Conservation (phyloP, 2,329 filamentous ascomycete species). For the Aspergillus fumigatiaffinis region DNA sequence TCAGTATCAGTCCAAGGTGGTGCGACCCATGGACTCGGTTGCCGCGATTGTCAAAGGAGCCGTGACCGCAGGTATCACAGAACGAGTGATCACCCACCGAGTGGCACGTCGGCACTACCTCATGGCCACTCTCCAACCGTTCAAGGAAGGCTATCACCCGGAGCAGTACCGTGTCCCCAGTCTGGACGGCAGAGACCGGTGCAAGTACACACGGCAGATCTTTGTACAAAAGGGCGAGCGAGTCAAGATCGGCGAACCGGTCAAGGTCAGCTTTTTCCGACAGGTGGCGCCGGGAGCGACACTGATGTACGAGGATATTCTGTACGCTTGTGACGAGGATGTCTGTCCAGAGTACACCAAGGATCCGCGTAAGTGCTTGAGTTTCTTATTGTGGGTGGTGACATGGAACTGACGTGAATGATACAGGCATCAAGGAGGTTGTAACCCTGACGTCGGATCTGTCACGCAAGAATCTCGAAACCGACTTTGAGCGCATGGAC, state of each 20-base stretch:
- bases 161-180: slow-evolving; percentile 97
- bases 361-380: slow-evolving; percentile 79
- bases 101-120: slow-evolving; percentile 97
- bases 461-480: slow-evolving; percentile 96
- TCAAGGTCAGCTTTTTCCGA: slow-evolving; percentile 98
- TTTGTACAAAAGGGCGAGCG: slow-evolving; percentile 98
- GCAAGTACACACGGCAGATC: slow-evolving; percentile 97
- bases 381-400: background rate
- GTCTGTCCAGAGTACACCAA: slow-evolving; percentile 98
- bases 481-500: slow-evolving; percentile 99
- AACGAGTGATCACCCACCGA: slow-evolving; percentile 93
- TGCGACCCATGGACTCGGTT: slow-evolving; percentile 97
- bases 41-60: slow-evolving; percentile 98
- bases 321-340: slow-evolving; percentile 97
- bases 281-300: slow-evolving; percentile 96
- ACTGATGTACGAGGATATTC: slow-evolving; percentile 97
- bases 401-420: background rate
- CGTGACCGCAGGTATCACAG: slow-evolving; percentile 95
- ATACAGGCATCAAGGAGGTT: slow-evolving; percentile 92
- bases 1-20: slow-evolving; percentile 97
- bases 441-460: slow-evolving; percentile 96
- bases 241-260: slow-evolving; percentile 97
- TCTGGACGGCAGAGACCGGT: slow-evolving; percentile 93
- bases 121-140: slow-evolving; percentile 97
- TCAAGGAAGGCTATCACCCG: slow-evolving; percentile 97